phyloP scores from a whole-genome alignment of 768 basidiomycete species.

The Serendipita indica region DNA sequence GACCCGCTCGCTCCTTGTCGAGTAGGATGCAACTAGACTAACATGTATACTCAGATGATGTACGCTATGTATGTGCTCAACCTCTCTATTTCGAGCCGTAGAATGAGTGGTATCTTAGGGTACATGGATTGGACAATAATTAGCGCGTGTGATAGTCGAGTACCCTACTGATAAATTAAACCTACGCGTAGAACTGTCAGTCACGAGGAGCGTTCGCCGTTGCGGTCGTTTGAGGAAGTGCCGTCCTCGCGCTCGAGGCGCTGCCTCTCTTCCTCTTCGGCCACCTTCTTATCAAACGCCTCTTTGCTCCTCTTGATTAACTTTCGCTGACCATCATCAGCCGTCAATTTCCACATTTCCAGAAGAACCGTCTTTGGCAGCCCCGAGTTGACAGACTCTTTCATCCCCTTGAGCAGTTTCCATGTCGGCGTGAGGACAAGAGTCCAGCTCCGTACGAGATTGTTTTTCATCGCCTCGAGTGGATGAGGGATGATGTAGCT shows the following conservation, averaged over 20 bases:
- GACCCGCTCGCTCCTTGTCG: slow-evolving; percentile 14
- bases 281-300: background rate
- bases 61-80: background rate
- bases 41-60: background rate
- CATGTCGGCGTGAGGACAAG: background rate
- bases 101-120: background rate
- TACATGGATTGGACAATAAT: background rate
- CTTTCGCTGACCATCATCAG: background rate
- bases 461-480: background rate
- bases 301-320: background rate
- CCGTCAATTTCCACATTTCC: background rate
- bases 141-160: background rate
- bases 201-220: background rate
- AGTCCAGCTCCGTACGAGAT: background rate
- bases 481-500: background rate
- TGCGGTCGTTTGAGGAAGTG: background rate
- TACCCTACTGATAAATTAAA: too few species aligned
- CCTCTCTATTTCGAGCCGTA: background rate
- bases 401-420: background rate
- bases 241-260: background rate
- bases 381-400: background rate
- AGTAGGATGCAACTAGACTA: background rate
- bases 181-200: too few species aligned
- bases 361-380: background rate
- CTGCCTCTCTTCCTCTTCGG: background rate